Conservation (phyloP, 2,329 filamentous ascomycete genomes). For the Trichoderma lentiforme region DNA sequence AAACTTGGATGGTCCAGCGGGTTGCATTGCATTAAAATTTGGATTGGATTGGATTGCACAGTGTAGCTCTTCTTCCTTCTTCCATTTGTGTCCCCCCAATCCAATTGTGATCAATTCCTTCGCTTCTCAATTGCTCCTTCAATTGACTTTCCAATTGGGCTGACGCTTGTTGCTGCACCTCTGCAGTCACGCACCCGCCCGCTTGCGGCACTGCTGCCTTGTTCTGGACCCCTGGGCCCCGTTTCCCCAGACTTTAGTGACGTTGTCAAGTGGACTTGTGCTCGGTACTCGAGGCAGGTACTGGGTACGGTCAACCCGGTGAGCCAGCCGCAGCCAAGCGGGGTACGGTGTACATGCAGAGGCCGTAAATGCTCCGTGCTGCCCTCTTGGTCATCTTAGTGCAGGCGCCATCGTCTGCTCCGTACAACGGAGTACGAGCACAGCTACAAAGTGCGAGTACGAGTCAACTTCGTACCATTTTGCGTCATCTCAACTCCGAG, state of each 20-base stretch:
- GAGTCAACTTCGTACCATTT: not conserved
- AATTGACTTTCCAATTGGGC: not conserved
- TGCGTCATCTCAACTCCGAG: not conserved
- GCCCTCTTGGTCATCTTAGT: not conserved
- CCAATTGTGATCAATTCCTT: not conserved
- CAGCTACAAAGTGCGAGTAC: not conserved
- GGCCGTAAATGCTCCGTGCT: not conserved
- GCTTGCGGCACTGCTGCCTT: slow-evolving; percentile 6
- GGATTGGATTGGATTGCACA: not conserved
- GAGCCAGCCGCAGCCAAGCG: slow-evolving; percentile 21
- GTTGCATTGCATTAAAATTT: not conserved
- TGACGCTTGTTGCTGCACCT: not conserved
- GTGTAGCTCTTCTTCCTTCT: not conserved
- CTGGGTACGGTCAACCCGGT: slow-evolving; percentile 21
- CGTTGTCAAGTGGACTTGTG: slow-evolving; percentile 10
- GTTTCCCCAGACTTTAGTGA: slow-evolving; percentile 19
- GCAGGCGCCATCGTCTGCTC: not conserved
- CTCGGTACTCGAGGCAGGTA: slow-evolving; percentile 13
- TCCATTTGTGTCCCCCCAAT: not conserved
- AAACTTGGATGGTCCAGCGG: not conserved
- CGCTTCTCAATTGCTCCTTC: not conserved
- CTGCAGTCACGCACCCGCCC: not conserved
- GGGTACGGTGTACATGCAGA: slow-evolving; percentile 25
- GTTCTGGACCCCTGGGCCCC: slow-evolving; percentile 14
- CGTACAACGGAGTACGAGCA: not conserved